Percentiles rank a stretch among this genome's conserved stretches.
Evolutionary conservation across 2,329 filamentous ascomycete genomes (phyloP).

Genomic region (Talaromyces sp.): DNA sequence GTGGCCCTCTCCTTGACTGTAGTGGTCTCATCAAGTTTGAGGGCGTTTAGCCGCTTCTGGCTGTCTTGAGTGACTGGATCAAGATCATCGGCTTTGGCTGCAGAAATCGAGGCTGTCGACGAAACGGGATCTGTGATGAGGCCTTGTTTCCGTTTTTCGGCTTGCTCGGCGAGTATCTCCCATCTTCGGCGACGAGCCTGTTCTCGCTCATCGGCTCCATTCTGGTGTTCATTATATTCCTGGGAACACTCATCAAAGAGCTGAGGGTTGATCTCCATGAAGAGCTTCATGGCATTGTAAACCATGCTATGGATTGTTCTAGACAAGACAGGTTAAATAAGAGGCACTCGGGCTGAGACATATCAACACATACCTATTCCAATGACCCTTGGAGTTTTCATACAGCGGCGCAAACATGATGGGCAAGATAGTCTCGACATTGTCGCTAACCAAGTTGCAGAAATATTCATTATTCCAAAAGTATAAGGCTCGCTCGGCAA

Average conservation of each 20-base stretch:
- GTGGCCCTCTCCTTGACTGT: constrained; percentile 53
- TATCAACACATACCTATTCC: constrained; percentile 58
- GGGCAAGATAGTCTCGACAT: constrained; percentile 94
- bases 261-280: constrained; percentile 99
- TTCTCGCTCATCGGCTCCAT: constrained; percentile 81
- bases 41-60: constrained; percentile 80
- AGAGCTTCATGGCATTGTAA: constrained; percentile 99
- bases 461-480: constrained; percentile 99
- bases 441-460: constrained; percentile 98
- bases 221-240: constrained; percentile 95
- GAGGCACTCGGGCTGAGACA: neutral
- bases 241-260: constrained; percentile 98
- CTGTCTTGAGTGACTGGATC: constrained; percentile 79
- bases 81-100: constrained; percentile 59
- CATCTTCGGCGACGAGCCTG: constrained; percentile 80
- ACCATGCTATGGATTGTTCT: constrained; percentile 99
- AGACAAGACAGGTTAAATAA: constrained; percentile 25
- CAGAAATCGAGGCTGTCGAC: constrained; percentile 31
- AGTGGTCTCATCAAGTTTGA: constrained; percentile 72
- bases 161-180: constrained; percentile 79
- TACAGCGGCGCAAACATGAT: constrained; percentile 99
- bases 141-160: constrained; percentile 63
- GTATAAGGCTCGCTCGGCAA: constrained; percentile 93
- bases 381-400: constrained; percentile 98
- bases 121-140: constrained; percentile 32